Evolutionary conservation across 2,329 filamentous ascomycete genomes (phyloP).

Genomic region (Phialocephala subalpina): DNA sequence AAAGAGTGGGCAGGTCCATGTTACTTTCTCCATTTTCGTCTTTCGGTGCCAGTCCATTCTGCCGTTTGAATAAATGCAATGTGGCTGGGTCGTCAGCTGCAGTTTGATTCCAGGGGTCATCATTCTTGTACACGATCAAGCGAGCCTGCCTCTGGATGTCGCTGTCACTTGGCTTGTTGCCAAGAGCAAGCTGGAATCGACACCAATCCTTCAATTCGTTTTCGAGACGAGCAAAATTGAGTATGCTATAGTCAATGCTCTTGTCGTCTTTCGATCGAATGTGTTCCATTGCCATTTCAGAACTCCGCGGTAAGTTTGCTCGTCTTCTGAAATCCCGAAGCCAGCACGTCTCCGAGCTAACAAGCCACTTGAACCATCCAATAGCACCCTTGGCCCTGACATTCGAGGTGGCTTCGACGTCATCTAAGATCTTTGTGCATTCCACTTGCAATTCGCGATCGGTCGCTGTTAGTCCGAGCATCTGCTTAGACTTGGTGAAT

Average conservation of each 20-base stretch:
- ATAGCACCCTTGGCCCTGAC: constrained; percentile 44
- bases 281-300: constrained; percentile 58
- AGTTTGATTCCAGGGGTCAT: constrained; percentile 71
- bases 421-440: constrained; percentile 63
- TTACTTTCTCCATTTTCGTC: constrained; percentile 26
- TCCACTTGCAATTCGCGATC: constrained; percentile 67
- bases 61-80: constrained; percentile 58
- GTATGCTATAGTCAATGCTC: constrained; percentile 66
- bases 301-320: constrained; percentile 63
- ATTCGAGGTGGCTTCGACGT: constrained; percentile 56
- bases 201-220: constrained; percentile 63
- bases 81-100: constrained; percentile 63
- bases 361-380: constrained; percentile 63
- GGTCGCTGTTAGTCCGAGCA: constrained; percentile 64
- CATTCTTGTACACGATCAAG: constrained; percentile 67
- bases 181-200: constrained; percentile 51
- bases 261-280: constrained; percentile 60
- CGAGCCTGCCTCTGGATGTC: constrained; percentile 65
- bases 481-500: constrained; percentile 36
- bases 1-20: constrained; percentile 29
- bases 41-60: constrained; percentile 35
- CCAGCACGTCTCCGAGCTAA: constrained; percentile 60
- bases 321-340: constrained; percentile 63
- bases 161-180: constrained; percentile 59
- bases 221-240: constrained; percentile 62